Evolutionary conservation across 176 grass and related monocot genomes (phyloP), one percentile per base, ranked within the genome.

Genomic region (Lolium rigidum): DNA sequence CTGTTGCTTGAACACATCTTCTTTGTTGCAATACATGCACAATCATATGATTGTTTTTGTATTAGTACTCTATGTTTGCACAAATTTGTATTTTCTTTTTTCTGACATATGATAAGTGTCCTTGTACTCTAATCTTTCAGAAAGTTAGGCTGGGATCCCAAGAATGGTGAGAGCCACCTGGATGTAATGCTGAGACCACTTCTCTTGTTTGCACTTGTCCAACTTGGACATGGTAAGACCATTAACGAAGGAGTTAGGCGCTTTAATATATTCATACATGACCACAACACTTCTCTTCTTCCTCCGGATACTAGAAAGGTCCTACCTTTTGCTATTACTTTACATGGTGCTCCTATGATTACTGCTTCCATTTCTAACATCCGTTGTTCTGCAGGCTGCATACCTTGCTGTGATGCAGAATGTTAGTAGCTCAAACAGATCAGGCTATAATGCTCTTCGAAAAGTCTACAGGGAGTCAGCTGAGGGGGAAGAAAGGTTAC

Each of bases 141-240:
- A 84, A 98, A 87, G 49, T 90, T 98, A 84, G 95, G 91, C 49
- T 98, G 95, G 95, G 92, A 94, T 65, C 85, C 49, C 43, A 97
- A 94, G 65, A 68, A 83, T 12, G 60, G 83, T 71, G 94, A 97
- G 72, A 90, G 83, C 64, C 83, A 97, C 89, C 80, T 94, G 69
- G 85, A 94, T 81, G 82, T 71, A 38, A 92, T 97, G 92, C 90
- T 97, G 54, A 97, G 94, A 92, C 74, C 84, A 73, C 7, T 86
- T 57, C 70, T 97, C 69, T 89, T 97, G 80, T 80, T 38, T 85
- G 87, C 90, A 67, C 92, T 94, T 84, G 89, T 94, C 28, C 74
- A 47, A 79, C 70, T 94, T 71, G 92, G 92, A 22, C 87, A 94
- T 88, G 81, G 62, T 59, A 90, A 83, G 66, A 97, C 90, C 74